Evolutionary conservation across 495 filamentous ascomycete species (phyloP), one percentile per base, ranked within the genome.

Genomic region (Tirmania nivea): DNA sequence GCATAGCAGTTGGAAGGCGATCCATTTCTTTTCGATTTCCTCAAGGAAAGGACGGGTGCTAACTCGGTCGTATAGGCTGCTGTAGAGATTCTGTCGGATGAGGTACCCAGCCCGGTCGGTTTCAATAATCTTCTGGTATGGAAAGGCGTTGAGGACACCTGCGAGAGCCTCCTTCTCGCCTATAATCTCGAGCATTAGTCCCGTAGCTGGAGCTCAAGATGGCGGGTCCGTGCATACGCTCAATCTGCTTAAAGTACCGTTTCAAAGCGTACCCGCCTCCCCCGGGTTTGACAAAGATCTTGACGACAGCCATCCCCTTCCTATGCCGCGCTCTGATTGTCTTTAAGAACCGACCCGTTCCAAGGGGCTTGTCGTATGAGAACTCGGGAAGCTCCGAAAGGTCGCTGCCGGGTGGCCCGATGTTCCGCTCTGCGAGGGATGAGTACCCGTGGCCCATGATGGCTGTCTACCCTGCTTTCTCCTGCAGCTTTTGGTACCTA

Each of bases 21-120:
- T 76, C 90, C 92, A 99, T 68, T 87, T 94, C 74, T 95, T 99
- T 66, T 99, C 92, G 62, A 96, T 87, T 58, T 90, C 82, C 67
- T 96, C 92, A 12, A 95, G 73, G 63, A 96, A 96, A 7, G 92
- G 92, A n/a, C 92, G 78, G 10, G 89, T 96, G 63, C 88, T 87
- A 59, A 96, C 80, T 34, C 90, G 82, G 70, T 99, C 92, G 71
- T 99, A 99, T 14, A 99, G 75, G 35, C 87, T 94, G 74, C 84
- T 94, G 67, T 95, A 86, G 57, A 94, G 77, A 67, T 83, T 96
- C 65, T 96, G 92, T 50, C 92, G 81, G n/a, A 95, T 84, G 50
- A 99, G 77, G 66, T 89, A 95, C 49, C 87, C 92, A 62, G 86
- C 84, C 8, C 78, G 87, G 52, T 82, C 75, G 4, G 92, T 96